These are phyloP conservation scores for Aurifilum marmelostoma DNA, from an alignment of 2,329 filamentous ascomycete genomes.

Conservation along the genomic window DNA sequence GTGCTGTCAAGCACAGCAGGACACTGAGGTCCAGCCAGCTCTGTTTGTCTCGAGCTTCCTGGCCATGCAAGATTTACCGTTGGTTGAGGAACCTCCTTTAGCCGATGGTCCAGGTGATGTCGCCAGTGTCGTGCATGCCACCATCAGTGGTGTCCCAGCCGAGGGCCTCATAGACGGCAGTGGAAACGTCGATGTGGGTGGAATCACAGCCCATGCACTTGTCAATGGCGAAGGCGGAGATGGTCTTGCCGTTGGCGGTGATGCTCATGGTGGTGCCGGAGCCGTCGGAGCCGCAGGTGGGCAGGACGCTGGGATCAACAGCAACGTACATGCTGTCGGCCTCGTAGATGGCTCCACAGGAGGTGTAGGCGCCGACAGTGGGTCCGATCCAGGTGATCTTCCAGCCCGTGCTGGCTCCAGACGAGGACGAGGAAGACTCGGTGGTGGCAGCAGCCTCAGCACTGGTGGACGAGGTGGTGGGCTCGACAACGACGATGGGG, in stretches of 20 bases:
- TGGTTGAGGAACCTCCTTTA: not conserved
- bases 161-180: slow-evolving; percentile 48
- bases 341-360: slow-evolving; percentile 42
- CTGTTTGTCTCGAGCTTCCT: not conserved
- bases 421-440: slow-evolving; percentile 34
- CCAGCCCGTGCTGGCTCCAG: slow-evolving; percentile 31
- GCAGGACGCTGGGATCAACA: slow-evolving; percentile 59
- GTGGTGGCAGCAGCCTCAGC: slow-evolving; percentile 35
- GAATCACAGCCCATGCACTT: slow-evolving; percentile 29
- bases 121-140: slow-evolving; percentile 39
- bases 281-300: slow-evolving; percentile 67
- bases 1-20: not conserved
- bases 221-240: slow-evolving; percentile 27
- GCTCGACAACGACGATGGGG: slow-evolving; percentile 29
- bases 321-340: slow-evolving; percentile 79
- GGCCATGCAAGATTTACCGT: not conserved
- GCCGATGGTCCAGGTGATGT: slow-evolving; percentile 15
- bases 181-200: slow-evolving; percentile 26
- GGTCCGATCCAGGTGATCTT: slow-evolving; percentile 27
- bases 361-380: slow-evolving; percentile 33
- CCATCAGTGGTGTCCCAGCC: slow-evolving; percentile 50
- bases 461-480: slow-evolving; percentile 31
- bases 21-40: not conserved
- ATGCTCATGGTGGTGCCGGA: slow-evolving; percentile 52
- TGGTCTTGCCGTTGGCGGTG: slow-evolving; percentile 35